A percentile compares a stretch with the other conserved stretches of the same genome.
These are phyloP conservation scores for Aspergillus quadricinctus DNA, from an alignment of 2,329 filamentous ascomycete genomes.

Conservation along the genomic window DNA sequence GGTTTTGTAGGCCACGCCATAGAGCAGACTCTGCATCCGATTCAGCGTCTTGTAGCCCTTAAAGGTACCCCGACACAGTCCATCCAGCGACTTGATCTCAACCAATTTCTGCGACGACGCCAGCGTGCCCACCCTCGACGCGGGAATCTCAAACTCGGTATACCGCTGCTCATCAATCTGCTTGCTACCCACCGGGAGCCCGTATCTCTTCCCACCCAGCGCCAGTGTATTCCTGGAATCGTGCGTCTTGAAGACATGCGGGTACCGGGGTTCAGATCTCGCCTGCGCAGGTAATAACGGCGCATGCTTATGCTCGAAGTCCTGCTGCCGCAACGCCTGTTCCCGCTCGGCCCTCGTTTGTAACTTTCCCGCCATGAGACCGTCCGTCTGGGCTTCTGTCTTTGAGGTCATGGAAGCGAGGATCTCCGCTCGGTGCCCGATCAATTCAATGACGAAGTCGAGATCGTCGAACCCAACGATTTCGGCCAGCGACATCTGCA, in stretches of 20 bases:
- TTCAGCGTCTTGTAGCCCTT: conserved; percentile 90
- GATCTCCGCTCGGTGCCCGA: conserved; percentile 70
- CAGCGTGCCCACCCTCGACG: conserved; percentile 70
- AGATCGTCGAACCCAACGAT: conserved; percentile 90
- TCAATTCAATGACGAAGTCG: conserved; percentile 88
- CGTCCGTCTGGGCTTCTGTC: conserved; percentile 39
- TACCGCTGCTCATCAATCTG: conserved; percentile 71
- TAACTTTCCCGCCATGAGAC: conserved; percentile 51
- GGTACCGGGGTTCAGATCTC: conserved; percentile 71
- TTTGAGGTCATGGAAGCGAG: conserved; percentile 38
- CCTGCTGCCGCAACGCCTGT: conserved; percentile 68
- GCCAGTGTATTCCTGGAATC: conserved; percentile 83
- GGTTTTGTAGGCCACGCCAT: conserved; percentile 90
- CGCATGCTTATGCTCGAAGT: conserved; percentile 78
- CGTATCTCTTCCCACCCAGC: conserved; percentile 74
- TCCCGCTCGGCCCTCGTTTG: conserved; percentile 74
- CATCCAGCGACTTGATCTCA: conserved; percentile 77
- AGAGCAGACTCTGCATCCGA: conserved; percentile 96
- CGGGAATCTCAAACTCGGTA: conserved; percentile 84
- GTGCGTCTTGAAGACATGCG: conserved; percentile 85
- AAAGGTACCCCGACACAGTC: conserved; percentile 85
- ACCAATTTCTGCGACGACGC: conserved; percentile 71
- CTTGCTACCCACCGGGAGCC: conserved; percentile 70
- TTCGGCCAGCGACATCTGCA: conserved; percentile 88
- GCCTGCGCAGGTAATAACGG: conserved; percentile 66